Conservation (phyloP, 2,329 filamentous ascomycete species). For the Acrocalymma vagum region DNA sequence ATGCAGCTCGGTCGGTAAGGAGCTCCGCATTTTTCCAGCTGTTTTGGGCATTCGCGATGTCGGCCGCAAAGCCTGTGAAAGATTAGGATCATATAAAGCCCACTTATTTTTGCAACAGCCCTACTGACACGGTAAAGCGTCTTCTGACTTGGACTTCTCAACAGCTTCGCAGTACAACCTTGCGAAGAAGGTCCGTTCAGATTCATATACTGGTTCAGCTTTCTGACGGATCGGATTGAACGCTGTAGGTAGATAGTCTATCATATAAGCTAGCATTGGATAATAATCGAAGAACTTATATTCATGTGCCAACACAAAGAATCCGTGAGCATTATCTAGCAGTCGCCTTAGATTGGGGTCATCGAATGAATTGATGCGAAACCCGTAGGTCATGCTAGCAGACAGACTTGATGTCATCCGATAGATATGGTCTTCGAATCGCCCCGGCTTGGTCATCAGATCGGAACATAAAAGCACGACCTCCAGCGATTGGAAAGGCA, state of each 20-base stretch:
- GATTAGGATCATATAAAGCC: no score
- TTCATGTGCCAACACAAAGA: conserved; percentile 4
- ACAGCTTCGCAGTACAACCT: conserved; percentile 1
- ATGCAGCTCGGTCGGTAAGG: conserved; percentile 4
- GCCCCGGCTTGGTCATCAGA: conserved; percentile 37
- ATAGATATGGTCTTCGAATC: conserved; percentile 45
- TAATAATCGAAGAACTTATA: no score
- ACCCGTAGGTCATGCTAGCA: conserved; percentile 5
- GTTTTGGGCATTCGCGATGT: neutral
- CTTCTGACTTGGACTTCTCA: no score
- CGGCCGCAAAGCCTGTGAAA: neutral
- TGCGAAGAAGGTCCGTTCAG: conserved; percentile 1
- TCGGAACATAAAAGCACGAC: conserved; percentile 3
- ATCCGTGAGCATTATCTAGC: conserved; percentile 5
- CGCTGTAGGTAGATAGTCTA: no score
- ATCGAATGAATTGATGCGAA: neutral
- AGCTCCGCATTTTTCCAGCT: neutral
- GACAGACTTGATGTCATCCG: conserved; percentile 2
- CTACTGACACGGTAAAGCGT: no score
- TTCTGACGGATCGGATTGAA: no score
- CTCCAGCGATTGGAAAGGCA: conserved; percentile 14
- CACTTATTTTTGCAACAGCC: no score
- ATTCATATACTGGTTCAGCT: neutral
- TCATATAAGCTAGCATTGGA: no score
- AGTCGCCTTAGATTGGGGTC: neutral